Base-by-base conservation (phyloP, 1,284 basidiomycete species). In the Ceratobasidium papillatum region DNA sequence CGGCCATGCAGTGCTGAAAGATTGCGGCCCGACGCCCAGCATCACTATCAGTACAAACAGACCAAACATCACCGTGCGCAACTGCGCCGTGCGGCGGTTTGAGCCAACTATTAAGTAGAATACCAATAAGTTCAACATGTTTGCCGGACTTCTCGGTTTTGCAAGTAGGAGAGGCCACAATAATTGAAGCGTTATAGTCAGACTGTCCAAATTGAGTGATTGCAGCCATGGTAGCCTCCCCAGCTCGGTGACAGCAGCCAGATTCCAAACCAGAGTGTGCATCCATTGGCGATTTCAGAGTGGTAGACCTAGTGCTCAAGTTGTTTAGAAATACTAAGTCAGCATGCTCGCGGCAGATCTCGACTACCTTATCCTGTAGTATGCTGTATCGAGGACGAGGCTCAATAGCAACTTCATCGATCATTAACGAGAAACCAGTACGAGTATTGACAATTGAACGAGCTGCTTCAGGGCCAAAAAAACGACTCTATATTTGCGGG, bases 21-120 rank as follows among this genome's bases (percentile, higher is more conserved):
- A 69, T 7, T 22, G 66, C 66, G 7, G 1, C 3, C 5, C 54
- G 52, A 9, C 52, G 52, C 17, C 4, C 12, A 27, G 66, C 34
- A 56, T 69, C 66, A n/a, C 66, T 52, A 45, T 69, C 66, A 7
- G 66, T 69, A 17, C 52, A 56, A 11, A 58, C 32, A 38, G 52
- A 69, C 54, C 51, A 69, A 19, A 69, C 58, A 2, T 25, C 22
- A 12, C 66, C 66, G 32, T 56, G 52, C 14, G n/a, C 3, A n/a
- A 34, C 34, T 45, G 7, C 25, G 34, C 66, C 66, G n/a, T 41
- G 27, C 7, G 66, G 66, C 14, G 66, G 58, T 8, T 69, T 9
- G 5, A 14, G 2, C 66, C 66, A 69, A 22, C n/a, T 7, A 8
- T 56, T 3, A 2, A 69, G 36, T 25, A 58, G 1, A n/a, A 69